Base-by-base conservation (phyloP, 306 rosid genomes). In the Begonia loranthoides region DNA sequence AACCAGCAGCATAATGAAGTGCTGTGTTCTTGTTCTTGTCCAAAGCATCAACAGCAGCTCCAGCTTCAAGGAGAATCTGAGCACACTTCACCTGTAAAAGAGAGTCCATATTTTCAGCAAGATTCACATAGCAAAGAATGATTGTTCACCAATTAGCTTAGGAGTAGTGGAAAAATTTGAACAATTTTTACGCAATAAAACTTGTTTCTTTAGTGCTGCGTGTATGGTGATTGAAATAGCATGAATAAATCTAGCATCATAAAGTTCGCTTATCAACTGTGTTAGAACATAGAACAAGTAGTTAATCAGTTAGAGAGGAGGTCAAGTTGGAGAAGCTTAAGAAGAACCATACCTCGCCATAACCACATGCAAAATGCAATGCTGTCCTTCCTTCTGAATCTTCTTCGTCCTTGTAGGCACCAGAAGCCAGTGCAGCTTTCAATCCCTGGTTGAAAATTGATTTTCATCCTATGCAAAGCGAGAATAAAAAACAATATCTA, bases 1-100 rank as follows among this genome's bases (percentile, higher is more conserved):
- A 92, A 67, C 99, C 99, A 22, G 94, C 95, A n/a, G 99, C 99
- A 24, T 92, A 92, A 72, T 92, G 99, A 66, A 92, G 94, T 1
- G 99, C 99, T 0, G 96, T 92, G 79, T 92, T 92, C 66, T 92
- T 92, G 39, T 92, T 92, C 73, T 75, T 86, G 65, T 92, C 99
- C 72, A 92, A 79, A 59, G 99, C 88, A 67, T 92, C 93, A 47
- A 86, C 99, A 52, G 74, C 80, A 3, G 94, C 99, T 54, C 99
- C 96, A 57, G 99, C 93, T 66, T 92, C 99, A 4, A 92, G 83
- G 52, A 92, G 99, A 56, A 69, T 64, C 76, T 79, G 99, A n/a
- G 92, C 94, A 69, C 99, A 92, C 73, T 83, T 84, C 52, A 75
- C 96, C 99, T 90, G 83, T 47, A 62, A 80, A 49, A 15, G 53